phyloP scores from a whole-genome alignment of 768 basidiomycete genomes.

The Saitozyma podzolica region DNA sequence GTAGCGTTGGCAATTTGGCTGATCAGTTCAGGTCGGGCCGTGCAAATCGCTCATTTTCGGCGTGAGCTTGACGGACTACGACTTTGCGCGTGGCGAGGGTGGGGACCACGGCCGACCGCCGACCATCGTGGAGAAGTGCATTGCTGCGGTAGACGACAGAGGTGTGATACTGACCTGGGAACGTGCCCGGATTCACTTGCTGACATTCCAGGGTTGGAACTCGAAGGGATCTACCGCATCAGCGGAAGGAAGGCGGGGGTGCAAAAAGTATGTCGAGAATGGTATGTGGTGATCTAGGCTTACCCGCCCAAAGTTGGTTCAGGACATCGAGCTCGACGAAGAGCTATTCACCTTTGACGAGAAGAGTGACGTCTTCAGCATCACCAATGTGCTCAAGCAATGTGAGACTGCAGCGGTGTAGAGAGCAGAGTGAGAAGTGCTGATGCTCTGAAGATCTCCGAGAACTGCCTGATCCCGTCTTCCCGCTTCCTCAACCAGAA shows the following conservation, averaged over 20 bases:
- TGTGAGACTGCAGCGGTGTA: conserved; percentile 11
- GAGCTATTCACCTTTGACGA: conserved; percentile 66
- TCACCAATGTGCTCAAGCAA: conserved; percentile 77
- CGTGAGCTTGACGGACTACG: conserved; percentile 82
- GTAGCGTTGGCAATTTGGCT: neutral
- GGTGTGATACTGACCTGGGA: conserved; percentile 60
- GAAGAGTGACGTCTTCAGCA: conserved; percentile 76
- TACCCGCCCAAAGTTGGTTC: conserved; percentile 64
- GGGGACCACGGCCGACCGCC: conserved; percentile 62
- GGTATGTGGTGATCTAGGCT: neutral
- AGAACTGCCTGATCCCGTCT: conserved; percentile 85
- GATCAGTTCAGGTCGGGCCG: conserved; percentile 70
- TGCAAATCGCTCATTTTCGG: conserved; percentile 89
- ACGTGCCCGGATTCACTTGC: neutral
- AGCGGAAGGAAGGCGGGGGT: conserved; percentile 70
- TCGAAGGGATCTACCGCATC: conserved; percentile 51
- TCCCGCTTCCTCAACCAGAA: conserved; percentile 75
- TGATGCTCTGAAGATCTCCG: conserved; percentile 61
- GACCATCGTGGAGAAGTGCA: conserved; percentile 75
- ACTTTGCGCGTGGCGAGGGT: conserved; percentile 75
- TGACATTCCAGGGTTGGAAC: conserved; percentile 34
- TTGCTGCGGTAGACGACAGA: conserved; percentile 75
- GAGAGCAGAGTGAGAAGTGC: conserved; percentile 51
- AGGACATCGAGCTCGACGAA: conserved; percentile 84
- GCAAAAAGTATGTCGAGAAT: conserved; percentile 63